Evolutionary conservation across 495 filamentous ascomycete genomes (phyloP), one percentile per base, ranked within the genome.

Genomic region (Neurospora intermedia): DNA sequence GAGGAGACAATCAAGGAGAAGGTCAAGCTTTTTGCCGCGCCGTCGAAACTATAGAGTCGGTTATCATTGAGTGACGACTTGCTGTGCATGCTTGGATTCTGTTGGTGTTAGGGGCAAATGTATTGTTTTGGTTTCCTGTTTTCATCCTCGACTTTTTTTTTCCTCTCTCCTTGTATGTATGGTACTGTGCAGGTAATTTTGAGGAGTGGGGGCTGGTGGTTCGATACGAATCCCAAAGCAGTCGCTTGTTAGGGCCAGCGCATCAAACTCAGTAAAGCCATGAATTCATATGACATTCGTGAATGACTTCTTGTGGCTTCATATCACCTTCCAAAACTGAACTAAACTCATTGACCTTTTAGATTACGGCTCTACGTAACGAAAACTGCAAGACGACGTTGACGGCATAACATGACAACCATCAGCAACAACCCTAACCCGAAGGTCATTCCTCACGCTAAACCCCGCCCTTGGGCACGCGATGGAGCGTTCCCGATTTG

Each of bases 1-100:
- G 87, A 89, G 79, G 82, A 82, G 69, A 85, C 87, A 10, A 75
- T 90, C 71, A 83, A 72, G 70, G 82, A 83, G 75, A 83, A 78
- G 73, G 74, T 81, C 38, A 75, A 77, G 31, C 73, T 87, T 62
- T 74, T 83, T 39, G 77, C 78, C 45, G 79, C 83, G 4, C 75
- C 79, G 38, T 75, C 82, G 43, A 87, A 85, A 79, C 74, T 87
- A 62, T 87, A 79, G 78, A 73, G 41, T 27, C 45, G 54, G 27
- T 18, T 2, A 5, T 66, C 15, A 27, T 66, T 35, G 15, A 31
- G 18, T 18, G 31, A 18, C 3, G 23, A 1, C 48, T 54, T 66
- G 27, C 6, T 35, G 54, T 66, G 54, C 15, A 66, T 66, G 27
- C 27, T 31, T 31, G 35, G 54, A 35, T 27, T 35, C 13, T 66